phyloP scores from a whole-genome alignment of 257 asterid species.

The Salvia splendens region DNA sequence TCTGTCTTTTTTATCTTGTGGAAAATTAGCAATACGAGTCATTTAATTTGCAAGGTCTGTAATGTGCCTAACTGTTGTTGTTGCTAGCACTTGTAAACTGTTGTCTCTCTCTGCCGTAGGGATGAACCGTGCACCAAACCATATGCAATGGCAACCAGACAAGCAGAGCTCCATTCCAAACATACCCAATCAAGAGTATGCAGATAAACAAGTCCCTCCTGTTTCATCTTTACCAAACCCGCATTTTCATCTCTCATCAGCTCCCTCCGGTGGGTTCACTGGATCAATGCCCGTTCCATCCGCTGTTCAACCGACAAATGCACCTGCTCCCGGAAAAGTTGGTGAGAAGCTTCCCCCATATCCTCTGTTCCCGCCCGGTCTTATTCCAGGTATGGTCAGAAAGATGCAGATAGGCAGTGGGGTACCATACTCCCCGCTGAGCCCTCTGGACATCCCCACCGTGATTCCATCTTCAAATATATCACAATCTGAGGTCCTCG shows the following conservation, averaged over 20 bases:
- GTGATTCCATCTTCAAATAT: conserved; percentile 82
- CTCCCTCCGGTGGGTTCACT: conserved; percentile 52
- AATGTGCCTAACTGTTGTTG: background rate
- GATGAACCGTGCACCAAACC: conserved; percentile 47
- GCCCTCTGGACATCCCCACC: conserved; percentile 95
- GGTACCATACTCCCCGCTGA: conserved; percentile 94
- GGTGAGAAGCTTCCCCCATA: conserved; percentile 83
- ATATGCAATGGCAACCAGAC: conserved; percentile 63
- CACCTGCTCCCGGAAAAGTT: conserved; percentile 42
- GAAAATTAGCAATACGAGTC: conserved; percentile 14
- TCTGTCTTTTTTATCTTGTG: conserved; percentile 9
- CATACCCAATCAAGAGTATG: conserved; percentile 51
- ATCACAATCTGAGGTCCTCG: conserved; percentile 76
- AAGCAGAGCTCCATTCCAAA: conserved; percentile 46
- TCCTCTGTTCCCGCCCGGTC: conserved; percentile 95
- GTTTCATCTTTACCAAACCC: conserved; percentile 53
- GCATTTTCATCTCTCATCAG: conserved; percentile 62
- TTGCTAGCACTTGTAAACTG: background rate
- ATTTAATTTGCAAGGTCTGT: conserved; percentile 1
- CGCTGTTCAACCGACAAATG: conserved; percentile 49
- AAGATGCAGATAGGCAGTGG: conserved; percentile 99
- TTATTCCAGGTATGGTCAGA: conserved; percentile 96
- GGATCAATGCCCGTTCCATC: conserved; percentile 55
- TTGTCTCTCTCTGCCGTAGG: conserved; percentile 36
- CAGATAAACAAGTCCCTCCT: conserved; percentile 57